Percentiles rank a stretch among this genome's conserved stretches.
phyloP scores from a whole-genome alignment of 768 basidiomycete genomes.

The Suillus discolor region DNA sequence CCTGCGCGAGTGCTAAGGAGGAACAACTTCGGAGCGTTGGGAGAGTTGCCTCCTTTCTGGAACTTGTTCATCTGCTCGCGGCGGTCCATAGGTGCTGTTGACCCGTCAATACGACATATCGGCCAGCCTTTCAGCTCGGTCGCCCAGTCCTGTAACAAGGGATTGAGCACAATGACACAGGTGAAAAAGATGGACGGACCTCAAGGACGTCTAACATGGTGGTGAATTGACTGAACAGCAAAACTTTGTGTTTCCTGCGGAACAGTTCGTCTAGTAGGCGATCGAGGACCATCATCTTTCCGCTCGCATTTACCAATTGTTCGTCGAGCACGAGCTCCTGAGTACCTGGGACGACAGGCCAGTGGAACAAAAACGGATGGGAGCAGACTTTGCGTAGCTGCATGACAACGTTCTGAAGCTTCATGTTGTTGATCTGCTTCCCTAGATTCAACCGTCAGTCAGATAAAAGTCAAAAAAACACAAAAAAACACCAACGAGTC shows the following conservation, averaged over 20 bases:
- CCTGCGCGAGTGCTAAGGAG: constrained; percentile 93
- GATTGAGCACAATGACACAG: constrained; percentile 1
- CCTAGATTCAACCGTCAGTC: constrained; percentile 41
- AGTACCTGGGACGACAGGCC: constrained; percentile 69
- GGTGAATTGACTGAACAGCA: constrained; percentile 93
- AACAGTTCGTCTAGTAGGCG: constrained; percentile 85
- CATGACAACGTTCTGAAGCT: constrained; percentile 94
- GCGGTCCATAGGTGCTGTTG: constrained; percentile 78
- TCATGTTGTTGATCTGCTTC: constrained; percentile 89
- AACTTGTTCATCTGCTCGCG: constrained; percentile 84
- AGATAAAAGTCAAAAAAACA: constrained; percentile 11
- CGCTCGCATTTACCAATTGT: constrained; percentile 82
- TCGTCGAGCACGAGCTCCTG: constrained; percentile 45
- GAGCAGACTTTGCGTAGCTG: constrained; percentile 96
- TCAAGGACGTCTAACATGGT: constrained; percentile 96
- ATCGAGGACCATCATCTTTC: constrained; percentile 97
- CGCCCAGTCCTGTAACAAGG: constrained; percentile 75
- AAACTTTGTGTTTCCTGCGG: constrained; percentile 75
- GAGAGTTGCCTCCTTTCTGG: constrained; percentile 67
- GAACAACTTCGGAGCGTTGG: constrained; percentile 73
- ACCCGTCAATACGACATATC: constrained; percentile 92
- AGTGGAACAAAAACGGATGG: constrained; percentile 89
- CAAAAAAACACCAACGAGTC: constrained; percentile 50
- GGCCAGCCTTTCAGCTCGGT: constrained; percentile 77
- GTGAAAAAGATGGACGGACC: constrained; percentile 41